Evolutionary conservation across 179 eudicot species (phyloP).

Genomic region (Amaranthus tricolor): DNA sequence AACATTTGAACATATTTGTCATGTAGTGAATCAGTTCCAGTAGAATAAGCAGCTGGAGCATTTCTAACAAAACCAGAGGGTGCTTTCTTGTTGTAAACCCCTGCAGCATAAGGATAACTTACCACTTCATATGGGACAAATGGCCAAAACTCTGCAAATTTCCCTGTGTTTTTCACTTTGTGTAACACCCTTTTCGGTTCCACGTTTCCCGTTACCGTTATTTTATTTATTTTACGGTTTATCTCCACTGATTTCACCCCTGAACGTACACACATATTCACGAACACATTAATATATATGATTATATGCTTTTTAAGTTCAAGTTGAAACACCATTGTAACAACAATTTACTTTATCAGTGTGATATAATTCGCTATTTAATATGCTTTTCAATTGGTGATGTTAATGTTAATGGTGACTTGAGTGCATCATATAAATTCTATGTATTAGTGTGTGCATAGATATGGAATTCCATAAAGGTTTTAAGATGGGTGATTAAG

Average conservation of each 20-base stretch:
- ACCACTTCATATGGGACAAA: constrained; percentile 32
- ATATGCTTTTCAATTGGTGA: too few relatives aligned
- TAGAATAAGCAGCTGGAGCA: constrained; percentile 29
- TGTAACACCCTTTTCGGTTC: constrained; percentile 37
- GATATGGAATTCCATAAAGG: too few relatives aligned
- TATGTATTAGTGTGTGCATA: too few relatives aligned
- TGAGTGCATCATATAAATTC: too few relatives aligned
- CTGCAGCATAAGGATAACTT: constrained; percentile 30
- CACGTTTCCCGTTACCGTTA: constrained; percentile 33
- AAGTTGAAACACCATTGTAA: too few relatives aligned
- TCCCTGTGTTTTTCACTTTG: constrained; percentile 35
- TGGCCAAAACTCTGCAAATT: constrained; percentile 40
- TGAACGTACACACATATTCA: not conserved
- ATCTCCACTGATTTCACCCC: constrained; percentile 37
- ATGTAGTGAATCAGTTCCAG: constrained; percentile 14
- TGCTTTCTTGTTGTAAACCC: constrained; percentile 38
- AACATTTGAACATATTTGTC: constrained; percentile 20
- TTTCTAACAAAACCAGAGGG: constrained; percentile 35
- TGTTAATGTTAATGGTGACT: too few relatives aligned
- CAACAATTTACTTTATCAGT: too few relatives aligned
- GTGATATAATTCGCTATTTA: too few relatives aligned
- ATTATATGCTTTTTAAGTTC: too few relatives aligned
- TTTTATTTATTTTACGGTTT: constrained; percentile 30
- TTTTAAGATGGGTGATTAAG: too few relatives aligned
- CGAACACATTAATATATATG: too few relatives aligned